Base-by-base conservation (phyloP, 1,284 basidiomycete species). In the Termitomyces sp. region DNA sequence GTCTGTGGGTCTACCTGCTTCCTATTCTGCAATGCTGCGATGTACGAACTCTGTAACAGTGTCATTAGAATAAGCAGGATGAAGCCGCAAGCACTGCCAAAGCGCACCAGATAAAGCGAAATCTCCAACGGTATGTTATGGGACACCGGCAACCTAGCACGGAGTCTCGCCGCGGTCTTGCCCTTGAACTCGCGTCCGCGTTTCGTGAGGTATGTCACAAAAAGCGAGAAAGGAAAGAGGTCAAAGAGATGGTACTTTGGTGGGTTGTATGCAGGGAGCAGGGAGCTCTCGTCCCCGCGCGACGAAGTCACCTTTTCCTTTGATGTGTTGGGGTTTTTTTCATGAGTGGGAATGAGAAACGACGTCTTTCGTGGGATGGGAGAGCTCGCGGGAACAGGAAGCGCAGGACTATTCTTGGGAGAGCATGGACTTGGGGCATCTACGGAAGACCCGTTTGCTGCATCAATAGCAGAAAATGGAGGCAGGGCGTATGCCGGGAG, bases 81-180 rank as follows among this genome's bases (percentile, higher is more conserved):
- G 19, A n/a, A 21, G 12, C n/a, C 21, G 36, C 21, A 30, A 17
- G 44, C 19, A 46, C 41, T 5, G 6, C 3, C 40, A 45, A 45
- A 19, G 69, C 82, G 36, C 54, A 86, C 86, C 65, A 90, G 72
- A 68, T 89, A 90, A 55, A 90, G 69, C 7, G 82, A 84, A 52
- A 90, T 79, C 70, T 90, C 88, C 50, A 90, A 69, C 0, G 88
- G 88, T 36, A 90, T 68, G 65, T 89, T 89, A 57, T 86, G 84
- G 40, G 81, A 82, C 17, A 79, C 72, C 6, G 74, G 66, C 64
- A 81, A 68, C 65, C 73, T 75, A 7, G 82, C 82, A 41, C 82
- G 71, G 47, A 80, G 60, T 55, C 71, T 72, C 21, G 80, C 82
- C 2, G 76, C 82, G 62, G 79, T 83, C 67, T 78, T 83, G 26